Percentiles rank a stretch among this genome's conserved stretches.
phyloP scores from a whole-genome alignment of 2,329 filamentous ascomycete genomes.

The Cladosporium halotolerans region DNA sequence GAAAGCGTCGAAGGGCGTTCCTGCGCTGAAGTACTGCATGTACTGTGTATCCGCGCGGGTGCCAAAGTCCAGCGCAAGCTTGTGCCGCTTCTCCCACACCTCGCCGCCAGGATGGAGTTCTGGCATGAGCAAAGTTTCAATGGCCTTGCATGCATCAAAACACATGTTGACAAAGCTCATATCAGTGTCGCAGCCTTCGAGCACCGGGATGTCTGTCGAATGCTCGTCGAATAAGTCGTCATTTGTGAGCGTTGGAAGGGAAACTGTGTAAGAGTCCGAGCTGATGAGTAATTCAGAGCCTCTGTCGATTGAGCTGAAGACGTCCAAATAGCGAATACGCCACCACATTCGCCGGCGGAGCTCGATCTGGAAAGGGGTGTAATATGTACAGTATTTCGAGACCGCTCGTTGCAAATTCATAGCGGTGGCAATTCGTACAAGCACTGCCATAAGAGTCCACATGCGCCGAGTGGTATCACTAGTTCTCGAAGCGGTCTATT shows the following conservation, averaged over 20 bases:
- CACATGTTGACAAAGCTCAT: slow-evolving; percentile 22
- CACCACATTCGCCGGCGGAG: slow-evolving; percentile 29
- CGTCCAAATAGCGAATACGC: slow-evolving; percentile 27
- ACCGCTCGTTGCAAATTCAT: slow-evolving; percentile 27
- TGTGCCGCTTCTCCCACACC: slow-evolving; percentile 26
- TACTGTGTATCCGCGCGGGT: slow-evolving; percentile 20
- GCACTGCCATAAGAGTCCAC: slow-evolving; percentile 27
- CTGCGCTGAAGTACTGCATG: slow-evolving; percentile 22
- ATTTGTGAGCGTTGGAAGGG: slow-evolving; percentile 26
- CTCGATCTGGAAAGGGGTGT: slow-evolving; percentile 24
- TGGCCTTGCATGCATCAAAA: slow-evolving; percentile 1
- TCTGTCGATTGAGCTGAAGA: slow-evolving; percentile 26
- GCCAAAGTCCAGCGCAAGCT: slow-evolving; percentile 23
- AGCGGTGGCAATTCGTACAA: slow-evolving; percentile 29
- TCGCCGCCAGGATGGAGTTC: slow-evolving; percentile 11
- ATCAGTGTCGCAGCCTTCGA: slow-evolving; percentile 24
- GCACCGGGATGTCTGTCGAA: slow-evolving; percentile 17
- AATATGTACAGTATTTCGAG: slow-evolving; percentile 12
- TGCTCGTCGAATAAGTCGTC: slow-evolving; percentile 26
- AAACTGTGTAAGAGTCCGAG: slow-evolving; percentile 19
- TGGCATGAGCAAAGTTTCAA: slow-evolving; percentile 2
- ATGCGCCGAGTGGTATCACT: slow-evolving; percentile 23
- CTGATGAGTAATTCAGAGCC: slow-evolving; percentile 25
- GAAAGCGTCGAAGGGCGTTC: slow-evolving; percentile 19
- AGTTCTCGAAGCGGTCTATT: slow-evolving; percentile 20